These are phyloP conservation scores for Rhizopus microsporus DNA, from an alignment of 371 early-diverging fungal genomes.

Conservation along the genomic window DNA sequence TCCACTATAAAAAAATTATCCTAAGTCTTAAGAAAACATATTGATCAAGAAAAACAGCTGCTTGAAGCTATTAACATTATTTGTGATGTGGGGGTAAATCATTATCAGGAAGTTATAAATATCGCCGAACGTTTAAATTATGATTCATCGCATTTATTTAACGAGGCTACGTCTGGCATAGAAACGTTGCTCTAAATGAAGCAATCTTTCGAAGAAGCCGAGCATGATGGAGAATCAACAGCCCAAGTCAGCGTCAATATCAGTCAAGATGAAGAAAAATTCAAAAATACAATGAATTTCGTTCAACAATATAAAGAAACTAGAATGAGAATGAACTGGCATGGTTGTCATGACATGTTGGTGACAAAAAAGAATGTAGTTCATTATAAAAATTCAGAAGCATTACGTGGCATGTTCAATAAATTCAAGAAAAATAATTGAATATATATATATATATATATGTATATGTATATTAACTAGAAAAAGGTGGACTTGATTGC, in stretches of 20 bases:
- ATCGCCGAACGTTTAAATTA: slow-evolving; percentile 17
- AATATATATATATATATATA: too few species aligned
- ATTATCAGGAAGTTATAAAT: slow-evolving; percentile 13
- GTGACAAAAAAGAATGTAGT: slow-evolving; percentile 15
- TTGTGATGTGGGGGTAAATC: slow-evolving; percentile 19
- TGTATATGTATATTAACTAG: too few species aligned
- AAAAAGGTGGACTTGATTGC: too few species aligned
- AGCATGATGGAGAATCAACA: slow-evolving; percentile 13
- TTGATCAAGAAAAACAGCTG: slow-evolving; percentile 16
- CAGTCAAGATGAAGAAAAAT: slow-evolving; percentile 19
- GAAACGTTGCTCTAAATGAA: slow-evolving; percentile 14
- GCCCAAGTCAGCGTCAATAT: slow-evolving; percentile 18
- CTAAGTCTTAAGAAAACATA: slow-evolving; percentile 14
- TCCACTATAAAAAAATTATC: slow-evolving; percentile 10
- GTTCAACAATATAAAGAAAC: slow-evolving; percentile 16
- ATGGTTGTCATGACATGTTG: slow-evolving; percentile 18
- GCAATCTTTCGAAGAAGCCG: slow-evolving; percentile 11
- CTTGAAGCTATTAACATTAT: slow-evolving; percentile 15
- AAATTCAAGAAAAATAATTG: slow-evolving; percentile 19
- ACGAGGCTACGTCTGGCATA: slow-evolving; percentile 17
- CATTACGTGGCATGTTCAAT: slow-evolving; percentile 14
- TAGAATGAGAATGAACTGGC: slow-evolving; percentile 19
- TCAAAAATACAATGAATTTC: slow-evolving; percentile 18
- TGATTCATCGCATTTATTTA: slow-evolving; percentile 14
- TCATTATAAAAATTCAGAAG: slow-evolving; percentile 20